Evolutionary conservation across 148 eudicot species (phyloP).

Genomic region (Vaccinium vitisidaea): DNA sequence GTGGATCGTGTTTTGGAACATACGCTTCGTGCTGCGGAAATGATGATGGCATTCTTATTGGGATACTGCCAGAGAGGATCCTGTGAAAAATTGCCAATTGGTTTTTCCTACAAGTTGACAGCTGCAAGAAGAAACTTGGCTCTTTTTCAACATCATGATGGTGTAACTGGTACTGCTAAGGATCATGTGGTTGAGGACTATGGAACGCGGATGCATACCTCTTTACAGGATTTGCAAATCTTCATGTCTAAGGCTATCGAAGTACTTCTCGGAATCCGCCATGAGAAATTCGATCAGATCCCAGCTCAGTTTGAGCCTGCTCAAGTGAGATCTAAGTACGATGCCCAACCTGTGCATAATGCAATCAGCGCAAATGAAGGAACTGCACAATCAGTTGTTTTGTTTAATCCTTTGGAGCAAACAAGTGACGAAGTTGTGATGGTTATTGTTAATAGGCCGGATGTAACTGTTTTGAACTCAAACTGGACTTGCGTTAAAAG

Average conservation of each 20-base stretch:
- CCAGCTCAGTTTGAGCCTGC: constrained; percentile 83
- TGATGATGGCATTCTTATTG: constrained; percentile 77
- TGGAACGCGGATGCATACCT: constrained; percentile 90
- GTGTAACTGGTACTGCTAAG: constrained; percentile 98
- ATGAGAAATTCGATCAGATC: constrained; percentile 71
- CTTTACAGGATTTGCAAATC: constrained; percentile 83
- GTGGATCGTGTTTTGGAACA: constrained; percentile 96
- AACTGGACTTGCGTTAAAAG: constrained; percentile 97
- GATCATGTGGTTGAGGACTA: constrained; percentile 93
- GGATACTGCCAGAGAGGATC: constrained; percentile 76
- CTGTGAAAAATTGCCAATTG: constrained; percentile 82
- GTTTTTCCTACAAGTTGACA: constrained; percentile 79
- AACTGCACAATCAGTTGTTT: constrained; percentile 68
- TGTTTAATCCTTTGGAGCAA: constrained; percentile 89
- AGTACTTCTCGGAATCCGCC: constrained; percentile 73
- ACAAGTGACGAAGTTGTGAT: constrained; percentile 82
- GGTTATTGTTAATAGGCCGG: constrained; percentile 77
- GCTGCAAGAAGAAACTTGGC: constrained; percentile 98
- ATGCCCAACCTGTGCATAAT: constrained; percentile 73
- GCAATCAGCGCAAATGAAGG: constrained; percentile 53
- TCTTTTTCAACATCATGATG: constrained; percentile 99
- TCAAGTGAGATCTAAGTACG: constrained; percentile 70
- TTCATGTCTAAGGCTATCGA: constrained; percentile 98
- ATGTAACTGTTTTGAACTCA: constrained; percentile 78
- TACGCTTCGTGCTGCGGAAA: constrained; percentile 86